Evolutionary conservation across 257 asterid genomes (phyloP), one percentile per base, ranked within the genome.

Genomic region (Marsdenia floribunda): DNA sequence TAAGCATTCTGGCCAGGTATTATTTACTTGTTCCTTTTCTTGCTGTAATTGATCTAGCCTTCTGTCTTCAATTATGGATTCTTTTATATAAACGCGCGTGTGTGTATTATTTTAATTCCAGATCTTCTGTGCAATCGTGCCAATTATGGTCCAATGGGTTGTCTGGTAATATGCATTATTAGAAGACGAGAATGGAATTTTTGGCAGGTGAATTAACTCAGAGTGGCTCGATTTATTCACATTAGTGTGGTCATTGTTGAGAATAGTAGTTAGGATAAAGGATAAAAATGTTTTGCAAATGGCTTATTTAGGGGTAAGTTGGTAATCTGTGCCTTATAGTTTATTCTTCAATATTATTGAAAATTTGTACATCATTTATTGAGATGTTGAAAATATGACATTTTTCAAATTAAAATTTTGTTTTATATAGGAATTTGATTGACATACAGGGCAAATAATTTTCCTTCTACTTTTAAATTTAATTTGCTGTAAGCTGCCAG

Each of bases 1-100:
- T 78, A 82, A 79, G 78, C 86, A 85, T 83, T 89, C 93, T 65
- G 96, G 92, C 59, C 97, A 85, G 93, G 98, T 93, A 71, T 13
- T 64, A 15, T 26, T 3, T 47, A 38, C 35, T 64, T 24, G 35
- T 46, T 46, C n/a, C 19, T 0, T 37, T 49, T 46, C 38, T 22
- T 67, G 73, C 73, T 55, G 49, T 29, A 22, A 19, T 69, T 64
- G 70, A 26, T n/a, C 8, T 22, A 16, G 9, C 47, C 47, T 42
- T 42, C 8, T 75, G 68, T 29, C 42, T 6, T 40, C 12, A 66
- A 44, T 8, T 44, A 44, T 44, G 49, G 49, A 11, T 44, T 44
- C 49, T 7, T 44, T 6, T 7, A 44, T 7, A 1, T 8, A 7
- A 6, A 29, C 1, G 33, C 33, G 49, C 10, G 8, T 44, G 10